Percentiles rank a stretch among this genome's conserved stretches.
Conservation (phyloP, 257 asterid species). For the Solanum verrucosum region DNA sequence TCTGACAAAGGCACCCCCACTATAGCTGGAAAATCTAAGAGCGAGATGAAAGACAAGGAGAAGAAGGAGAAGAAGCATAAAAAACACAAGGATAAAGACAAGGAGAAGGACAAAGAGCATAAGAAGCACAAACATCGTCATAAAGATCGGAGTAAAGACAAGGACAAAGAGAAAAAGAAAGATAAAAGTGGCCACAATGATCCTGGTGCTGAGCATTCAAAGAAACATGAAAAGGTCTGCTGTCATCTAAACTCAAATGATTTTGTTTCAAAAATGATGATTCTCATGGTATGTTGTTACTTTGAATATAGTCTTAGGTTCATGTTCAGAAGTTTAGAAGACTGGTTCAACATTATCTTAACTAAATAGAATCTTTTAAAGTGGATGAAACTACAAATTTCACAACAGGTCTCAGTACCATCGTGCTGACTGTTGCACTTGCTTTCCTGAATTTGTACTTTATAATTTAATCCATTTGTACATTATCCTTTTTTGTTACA, state of each 20-base stretch:
- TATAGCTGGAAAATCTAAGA: slow-evolving; percentile 64
- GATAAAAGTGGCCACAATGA: slow-evolving; percentile 76
- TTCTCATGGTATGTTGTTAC: neutral
- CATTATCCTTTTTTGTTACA: neutral
- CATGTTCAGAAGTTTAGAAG: neutral
- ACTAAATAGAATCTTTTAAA: neutral
- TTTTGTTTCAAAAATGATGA: slow-evolving; percentile 6
- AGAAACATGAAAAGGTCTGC: slow-evolving; percentile 69
- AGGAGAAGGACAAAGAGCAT: slow-evolving; percentile 76
- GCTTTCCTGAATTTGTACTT: neutral
- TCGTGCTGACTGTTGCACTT: neutral
- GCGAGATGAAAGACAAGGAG: slow-evolving; percentile 84
- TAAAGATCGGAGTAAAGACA: slow-evolving; percentile 90
- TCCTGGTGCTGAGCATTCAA: slow-evolving; percentile 76
- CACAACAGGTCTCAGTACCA: neutral
- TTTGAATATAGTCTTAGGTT: neutral
- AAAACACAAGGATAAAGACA: slow-evolving; percentile 67
- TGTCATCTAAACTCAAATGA: slow-evolving; percentile 5
- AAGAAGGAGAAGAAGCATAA: slow-evolving; percentile 88
- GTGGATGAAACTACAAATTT: neutral
- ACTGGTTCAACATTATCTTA: neutral
- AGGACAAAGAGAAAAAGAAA: slow-evolving; percentile 91
- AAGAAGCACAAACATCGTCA: slow-evolving; percentile 95
- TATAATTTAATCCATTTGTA: neutral
- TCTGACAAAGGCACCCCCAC: slow-evolving; percentile 94